phyloP scores from a whole-genome alignment of 768 basidiomycete genomes.

The Austroboletus eburneus region DNA sequence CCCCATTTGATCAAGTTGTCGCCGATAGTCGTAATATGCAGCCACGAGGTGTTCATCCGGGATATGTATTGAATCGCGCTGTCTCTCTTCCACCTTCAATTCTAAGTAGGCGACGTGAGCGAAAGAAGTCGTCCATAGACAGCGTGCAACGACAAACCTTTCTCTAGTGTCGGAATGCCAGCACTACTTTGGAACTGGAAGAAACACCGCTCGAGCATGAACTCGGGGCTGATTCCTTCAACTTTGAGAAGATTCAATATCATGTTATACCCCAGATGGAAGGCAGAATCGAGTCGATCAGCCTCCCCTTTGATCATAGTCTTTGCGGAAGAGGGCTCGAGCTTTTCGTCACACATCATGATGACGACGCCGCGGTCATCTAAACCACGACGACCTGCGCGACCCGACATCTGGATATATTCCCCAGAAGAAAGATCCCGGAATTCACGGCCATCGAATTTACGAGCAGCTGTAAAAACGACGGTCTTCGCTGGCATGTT shows the following conservation, averaged over 20 bases:
- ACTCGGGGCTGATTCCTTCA: slow-evolving; percentile 97
- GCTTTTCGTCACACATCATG: slow-evolving; percentile 99
- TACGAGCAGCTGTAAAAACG: slow-evolving; percentile 92
- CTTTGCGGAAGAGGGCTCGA: slow-evolving; percentile 90
- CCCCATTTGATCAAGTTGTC: slow-evolving; percentile 86
- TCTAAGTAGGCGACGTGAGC: slow-evolving; percentile 44
- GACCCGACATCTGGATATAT: slow-evolving; percentile 99
- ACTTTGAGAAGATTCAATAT: slow-evolving; percentile 97
- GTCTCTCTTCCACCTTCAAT: slow-evolving; percentile 66
- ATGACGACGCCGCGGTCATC: slow-evolving; percentile 99
- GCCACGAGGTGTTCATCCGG: slow-evolving; percentile 79
- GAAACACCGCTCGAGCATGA: slow-evolving; percentile 96
- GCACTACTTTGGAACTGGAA: slow-evolving; percentile 97
- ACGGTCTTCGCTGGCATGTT: slow-evolving; percentile 99
- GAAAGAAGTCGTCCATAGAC: no score
- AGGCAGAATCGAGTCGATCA: slow-evolving; percentile 94
- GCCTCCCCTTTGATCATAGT: slow-evolving; percentile 98
- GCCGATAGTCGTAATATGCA: slow-evolving; percentile 90
- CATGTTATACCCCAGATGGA: slow-evolving; percentile 99
- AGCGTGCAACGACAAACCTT: slow-evolving; percentile 49
- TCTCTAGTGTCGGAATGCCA: slow-evolving; percentile 80
- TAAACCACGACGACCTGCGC: slow-evolving; percentile 93
- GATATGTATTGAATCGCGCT: slow-evolving; percentile 60
- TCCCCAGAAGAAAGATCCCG: slow-evolving; percentile 91
- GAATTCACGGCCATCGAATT: slow-evolving; percentile 95